Percentiles rank a stretch among this genome's conserved stretches.
These are phyloP conservation scores for Schizonepeta tenuifolia DNA, from an alignment of 257 asterid genomes.

Conservation along the genomic window DNA sequence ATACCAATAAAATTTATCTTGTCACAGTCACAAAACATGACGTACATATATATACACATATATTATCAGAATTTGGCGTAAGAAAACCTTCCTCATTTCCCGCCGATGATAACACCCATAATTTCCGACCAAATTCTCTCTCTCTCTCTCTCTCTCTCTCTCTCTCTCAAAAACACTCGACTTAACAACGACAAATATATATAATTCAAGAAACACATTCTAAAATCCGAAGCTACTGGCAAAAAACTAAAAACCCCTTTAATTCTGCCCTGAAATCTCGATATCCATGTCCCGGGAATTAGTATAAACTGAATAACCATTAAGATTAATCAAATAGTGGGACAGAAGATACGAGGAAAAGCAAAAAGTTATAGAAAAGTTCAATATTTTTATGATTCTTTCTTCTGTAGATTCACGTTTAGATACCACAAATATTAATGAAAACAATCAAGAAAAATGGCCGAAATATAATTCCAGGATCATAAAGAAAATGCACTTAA, in stretches of 20 bases:
- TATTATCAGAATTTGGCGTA: neutral
- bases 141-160: conserved; percentile 1
- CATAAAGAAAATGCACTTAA: neutral
- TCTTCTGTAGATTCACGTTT: conserved; percentile 12
- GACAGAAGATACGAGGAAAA: conserved; percentile 26
- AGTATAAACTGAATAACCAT: conserved; percentile 14
- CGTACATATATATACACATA: neutral
- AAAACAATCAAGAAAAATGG: neutral
- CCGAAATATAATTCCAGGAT: neutral
- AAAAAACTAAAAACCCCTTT: neutral
- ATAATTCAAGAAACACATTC: conserved; percentile 6
- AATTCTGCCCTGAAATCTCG: neutral
- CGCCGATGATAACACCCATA: conserved; percentile 46
- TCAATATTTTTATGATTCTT: conserved; percentile 1
- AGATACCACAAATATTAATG: conserved; percentile 1
- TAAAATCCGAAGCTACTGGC: neutral
- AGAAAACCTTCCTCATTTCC: conserved; percentile 38
- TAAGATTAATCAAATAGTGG: neutral
- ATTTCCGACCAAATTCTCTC: neutral
- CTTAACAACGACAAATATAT: too few relatives aligned
- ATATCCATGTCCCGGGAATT: neutral
- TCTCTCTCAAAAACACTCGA: neutral
- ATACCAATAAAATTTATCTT: too few relatives aligned
- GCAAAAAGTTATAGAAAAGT: conserved; percentile 19
- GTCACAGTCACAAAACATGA: neutral